phyloP scores from a whole-genome alignment of 2,329 filamentous ascomycete genomes.

The Trichoderma semiorbis region DNA sequence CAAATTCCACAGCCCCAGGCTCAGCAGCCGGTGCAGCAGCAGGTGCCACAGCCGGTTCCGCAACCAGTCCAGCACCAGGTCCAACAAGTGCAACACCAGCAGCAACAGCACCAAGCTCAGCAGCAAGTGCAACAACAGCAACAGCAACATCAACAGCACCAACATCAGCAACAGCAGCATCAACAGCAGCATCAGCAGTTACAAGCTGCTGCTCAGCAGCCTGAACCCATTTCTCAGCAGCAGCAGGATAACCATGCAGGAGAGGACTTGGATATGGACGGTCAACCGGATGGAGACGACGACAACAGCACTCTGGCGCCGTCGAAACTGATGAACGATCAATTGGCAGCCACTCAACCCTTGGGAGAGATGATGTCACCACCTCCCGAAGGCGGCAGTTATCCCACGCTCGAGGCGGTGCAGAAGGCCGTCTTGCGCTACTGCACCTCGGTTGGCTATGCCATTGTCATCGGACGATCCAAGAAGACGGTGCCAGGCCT shows the following conservation, averaged over 20 bases:
- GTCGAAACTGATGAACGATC: constrained; percentile 45
- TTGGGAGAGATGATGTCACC: constrained; percentile 60
- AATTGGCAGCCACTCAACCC: constrained; percentile 50
- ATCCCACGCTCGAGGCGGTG: constrained; percentile 60
- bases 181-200: constrained; percentile 25
- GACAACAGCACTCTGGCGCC: constrained; percentile 44
- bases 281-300: constrained; percentile 46
- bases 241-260: constrained; percentile 42
- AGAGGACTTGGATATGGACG: constrained; percentile 54
- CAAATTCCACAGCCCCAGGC: constrained; percentile 10
- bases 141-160: constrained; percentile 27
- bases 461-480: constrained; percentile 64
- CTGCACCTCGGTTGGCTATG: constrained; percentile 64
- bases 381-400: constrained; percentile 62
- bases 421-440: constrained; percentile 63
- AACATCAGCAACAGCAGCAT: constrained; percentile 26
- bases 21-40: not conserved
- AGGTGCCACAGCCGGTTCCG: constrained; percentile 22
- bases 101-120: constrained; percentile 1
- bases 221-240: constrained; percentile 37
- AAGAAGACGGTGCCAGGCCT: constrained; percentile 65
- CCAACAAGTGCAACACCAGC: not conserved
- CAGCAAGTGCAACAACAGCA: constrained; percentile 26
- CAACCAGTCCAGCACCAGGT: constrained; percentile 21
- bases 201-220: constrained; percentile 30